Evolutionary conservation across 75 land plant genomes (phyloP), one percentile per base, ranked within the genome.

Genomic region (Larix kaempferi): DNA sequence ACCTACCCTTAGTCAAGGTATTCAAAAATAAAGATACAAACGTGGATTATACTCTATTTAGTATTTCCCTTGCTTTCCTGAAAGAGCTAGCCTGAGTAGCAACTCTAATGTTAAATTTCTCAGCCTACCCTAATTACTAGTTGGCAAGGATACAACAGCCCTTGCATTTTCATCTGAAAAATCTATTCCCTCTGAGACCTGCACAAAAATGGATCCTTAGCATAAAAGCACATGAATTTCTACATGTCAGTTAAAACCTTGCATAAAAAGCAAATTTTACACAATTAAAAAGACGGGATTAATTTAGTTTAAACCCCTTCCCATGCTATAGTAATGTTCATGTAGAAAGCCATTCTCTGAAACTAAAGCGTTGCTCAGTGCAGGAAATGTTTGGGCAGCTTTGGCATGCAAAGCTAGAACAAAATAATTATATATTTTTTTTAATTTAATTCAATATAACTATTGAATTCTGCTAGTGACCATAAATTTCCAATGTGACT

Each of bases 181-280:
- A 74, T 96, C 93, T 65, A 96, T 90, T 66, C 99, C 99, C 86
- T 96, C 99, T 19, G 99, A 96, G 3, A 96, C 99, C 99, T 96
- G 90, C 80, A 82, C 25, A 56, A 41, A 33, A 4, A 56, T 6
- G 12, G 19, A 74, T 23, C 37, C 5, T 41, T 13, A 39, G 6
- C 12, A 15, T 74, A 69, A 41, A 23, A 69, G 49, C 52, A 41
- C 3, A 13, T n/a, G 41, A 21, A 41, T 41, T 69, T 41, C 72
- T 37, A 69, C 23, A 37, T 41, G 69, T 33, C 16, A 29, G 15
- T 17, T 37, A 39, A 67, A 5, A 66, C 6, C 19, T 37, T 67
- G 17, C 16, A 67, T 37, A 17, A 33, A 39, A 69, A 69, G 23
- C 0, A n/a, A 69, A 2, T n/a, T 10, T 39, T 69, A 21, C 22